Evolutionary conservation across 169 alveolate genomes (phyloP).

Genomic region (Eimeria mitis): DNA sequence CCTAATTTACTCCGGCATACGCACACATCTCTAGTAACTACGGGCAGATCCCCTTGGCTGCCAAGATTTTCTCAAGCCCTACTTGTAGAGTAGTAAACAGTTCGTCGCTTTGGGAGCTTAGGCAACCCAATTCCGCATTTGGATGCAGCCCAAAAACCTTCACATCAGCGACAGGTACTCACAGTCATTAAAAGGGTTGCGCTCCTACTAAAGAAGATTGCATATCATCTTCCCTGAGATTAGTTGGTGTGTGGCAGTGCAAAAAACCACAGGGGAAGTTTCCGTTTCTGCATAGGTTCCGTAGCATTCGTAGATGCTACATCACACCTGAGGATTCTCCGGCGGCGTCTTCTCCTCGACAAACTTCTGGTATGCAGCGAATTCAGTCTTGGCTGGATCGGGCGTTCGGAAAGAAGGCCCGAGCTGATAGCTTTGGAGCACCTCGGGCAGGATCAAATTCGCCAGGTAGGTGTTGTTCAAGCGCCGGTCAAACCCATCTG

Average conservation of each 20-base stretch:
- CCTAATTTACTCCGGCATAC: background rate
- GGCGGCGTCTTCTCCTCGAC: slow-evolving; percentile 97
- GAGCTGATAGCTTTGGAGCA: slow-evolving; percentile 90
- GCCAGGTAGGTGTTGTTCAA: slow-evolving; percentile 96
- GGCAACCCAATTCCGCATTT: slow-evolving; percentile 98
- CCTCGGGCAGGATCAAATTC: slow-evolving; percentile 94
- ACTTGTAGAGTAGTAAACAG: slow-evolving; percentile 92
- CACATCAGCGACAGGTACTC: slow-evolving; percentile 77
- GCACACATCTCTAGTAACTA: background rate
- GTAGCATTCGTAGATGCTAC: background rate
- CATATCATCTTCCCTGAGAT: background rate
- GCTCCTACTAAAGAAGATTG: background rate
- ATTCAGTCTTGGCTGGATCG: slow-evolving; percentile 95
- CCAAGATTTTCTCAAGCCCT: slow-evolving; percentile 86
- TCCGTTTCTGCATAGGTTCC: background rate
- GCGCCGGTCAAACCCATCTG: slow-evolving; percentile 98
- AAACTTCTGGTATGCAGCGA: slow-evolving; percentile 94
- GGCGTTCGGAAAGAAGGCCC: slow-evolving; percentile 95
- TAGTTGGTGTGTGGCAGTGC: background rate
- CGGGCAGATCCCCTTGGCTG: background rate
- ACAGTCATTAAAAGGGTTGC: background rate
- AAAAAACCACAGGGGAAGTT: background rate
- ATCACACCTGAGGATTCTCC: slow-evolving; percentile 89
- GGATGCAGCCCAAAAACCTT: slow-evolving; percentile 97
- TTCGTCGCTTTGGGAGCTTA: slow-evolving; percentile 94